Conservation (phyloP, 1,139 yeast genomes). For the Lodderomyces jiufengensis region DNA sequence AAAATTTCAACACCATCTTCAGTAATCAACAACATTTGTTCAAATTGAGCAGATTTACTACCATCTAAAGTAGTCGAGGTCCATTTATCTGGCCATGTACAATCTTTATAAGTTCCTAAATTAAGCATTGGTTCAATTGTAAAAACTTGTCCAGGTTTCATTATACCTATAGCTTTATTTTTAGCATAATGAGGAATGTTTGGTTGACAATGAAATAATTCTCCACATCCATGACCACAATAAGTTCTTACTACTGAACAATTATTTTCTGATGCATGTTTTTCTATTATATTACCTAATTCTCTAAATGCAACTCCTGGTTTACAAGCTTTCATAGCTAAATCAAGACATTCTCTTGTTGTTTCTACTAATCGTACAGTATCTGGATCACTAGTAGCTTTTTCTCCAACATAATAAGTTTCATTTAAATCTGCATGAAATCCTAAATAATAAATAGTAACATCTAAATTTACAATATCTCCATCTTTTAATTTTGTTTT, state of each 20-base stretch:
- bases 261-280: slow-evolving; percentile 73
- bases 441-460: slow-evolving; percentile 80
- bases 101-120: slow-evolving; percentile 78
- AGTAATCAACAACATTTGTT: slow-evolving; percentile 88
- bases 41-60: slow-evolving; percentile 86
- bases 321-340: slow-evolving; percentile 79
- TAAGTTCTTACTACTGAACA: slow-evolving; percentile 88
- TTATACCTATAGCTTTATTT: slow-evolving; percentile 90
- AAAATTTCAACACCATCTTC: slow-evolving; percentile 92
- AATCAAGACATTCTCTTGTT: slow-evolving; percentile 81
- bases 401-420: slow-evolving; percentile 94
- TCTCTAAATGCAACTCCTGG: slow-evolving; percentile 91
- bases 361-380: slow-evolving; percentile 89
- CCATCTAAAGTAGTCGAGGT: slow-evolving; percentile 91
- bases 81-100: slow-evolving; percentile 98
- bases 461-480: slow-evolving; percentile 90
- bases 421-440: slow-evolving; percentile 94
- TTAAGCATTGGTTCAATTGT: slow-evolving; percentile 98
- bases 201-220: slow-evolving; percentile 88
- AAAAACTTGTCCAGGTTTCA: slow-evolving; percentile 95
- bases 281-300: slow-evolving; percentile 85
- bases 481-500: slow-evolving; percentile 83
- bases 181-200: slow-evolving; percentile 91
- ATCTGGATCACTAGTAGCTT: slow-evolving; percentile 71
- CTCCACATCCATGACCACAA: slow-evolving; percentile 93